Percentiles rank a stretch among this genome's conserved stretches.
phyloP scores from a whole-genome alignment of 805 yeast species.

The Schwanniomyces occidentalis region DNA sequence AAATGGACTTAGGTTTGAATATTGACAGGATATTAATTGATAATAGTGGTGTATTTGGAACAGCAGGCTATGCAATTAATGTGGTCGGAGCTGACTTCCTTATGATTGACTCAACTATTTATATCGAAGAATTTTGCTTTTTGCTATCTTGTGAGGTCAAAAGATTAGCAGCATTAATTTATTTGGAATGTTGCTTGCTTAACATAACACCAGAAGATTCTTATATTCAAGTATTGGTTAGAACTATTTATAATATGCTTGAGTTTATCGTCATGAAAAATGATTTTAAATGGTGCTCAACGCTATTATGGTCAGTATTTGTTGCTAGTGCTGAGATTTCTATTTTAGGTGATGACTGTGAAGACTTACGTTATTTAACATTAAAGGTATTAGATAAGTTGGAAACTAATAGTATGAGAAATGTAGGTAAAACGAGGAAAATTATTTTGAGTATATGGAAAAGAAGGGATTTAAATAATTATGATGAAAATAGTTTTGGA shows the following conservation, averaged over 20 bases:
- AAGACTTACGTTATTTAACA: slow-evolving; percentile 24
- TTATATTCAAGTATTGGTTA: slow-evolving; percentile 14
- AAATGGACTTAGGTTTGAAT: slow-evolving; percentile 11
- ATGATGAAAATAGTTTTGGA: slow-evolving; percentile 20
- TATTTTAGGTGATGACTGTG: slow-evolving; percentile 20
- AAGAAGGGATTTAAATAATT: slow-evolving; percentile 23
- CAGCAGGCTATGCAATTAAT: too few species aligned
- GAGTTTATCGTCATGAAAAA: slow-evolving; percentile 25
- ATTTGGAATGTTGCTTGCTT: slow-evolving; percentile 27
- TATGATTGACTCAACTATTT: not conserved
- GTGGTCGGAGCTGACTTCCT: slow-evolving; percentile 11
- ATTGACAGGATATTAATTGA: too few species aligned
- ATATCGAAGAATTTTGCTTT: slow-evolving; percentile 23
- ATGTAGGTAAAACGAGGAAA: slow-evolving; percentile 22
- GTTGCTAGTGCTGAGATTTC: slow-evolving; percentile 28
- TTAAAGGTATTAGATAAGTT: slow-evolving; percentile 24
- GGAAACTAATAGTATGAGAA: slow-evolving; percentile 26
- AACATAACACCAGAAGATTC: slow-evolving; percentile 23
- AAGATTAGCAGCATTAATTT: slow-evolving; percentile 21
- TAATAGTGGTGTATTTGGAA: too few species aligned
- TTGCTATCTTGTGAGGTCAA: slow-evolving; percentile 29
- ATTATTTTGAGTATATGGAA: slow-evolving; percentile 28
- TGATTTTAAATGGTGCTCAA: slow-evolving; percentile 29
- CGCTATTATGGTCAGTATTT: slow-evolving; percentile 31
- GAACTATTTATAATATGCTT: slow-evolving; percentile 17